A percentile compares a stretch with the other conserved stretches of the same genome.
phyloP scores from a whole-genome alignment of 306 rosid species.

The Senna tora region DNA sequence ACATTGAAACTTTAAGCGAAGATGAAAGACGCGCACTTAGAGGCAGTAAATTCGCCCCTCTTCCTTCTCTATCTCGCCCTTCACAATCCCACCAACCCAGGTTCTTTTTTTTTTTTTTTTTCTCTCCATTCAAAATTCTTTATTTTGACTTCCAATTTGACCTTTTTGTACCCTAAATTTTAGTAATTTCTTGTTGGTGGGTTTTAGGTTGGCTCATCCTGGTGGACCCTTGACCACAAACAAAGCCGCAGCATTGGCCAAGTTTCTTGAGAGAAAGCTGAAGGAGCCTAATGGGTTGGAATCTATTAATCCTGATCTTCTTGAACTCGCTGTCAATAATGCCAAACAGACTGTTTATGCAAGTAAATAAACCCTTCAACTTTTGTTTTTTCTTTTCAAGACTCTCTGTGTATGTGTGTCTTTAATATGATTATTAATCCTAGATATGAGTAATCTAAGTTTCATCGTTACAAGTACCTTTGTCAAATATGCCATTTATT shows the following conservation, averaged over 20 bases:
- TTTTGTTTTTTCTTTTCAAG: neutral
- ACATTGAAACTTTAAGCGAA: slow-evolving; percentile 66
- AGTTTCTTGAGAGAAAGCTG: slow-evolving; percentile 78
- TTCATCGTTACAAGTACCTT: slow-evolving; percentile 19
- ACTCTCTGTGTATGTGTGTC: neutral
- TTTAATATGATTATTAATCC: neutral
- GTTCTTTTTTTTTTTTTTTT: slow-evolving; percentile 40
- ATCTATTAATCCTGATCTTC: slow-evolving; percentile 67
- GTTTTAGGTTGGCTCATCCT: slow-evolving; percentile 82
- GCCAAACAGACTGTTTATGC: slow-evolving; percentile 70
- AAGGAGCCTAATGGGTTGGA: slow-evolving; percentile 74
- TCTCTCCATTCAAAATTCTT: slow-evolving; percentile 7
- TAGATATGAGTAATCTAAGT: slow-evolving; percentile 3
- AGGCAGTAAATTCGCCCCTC: slow-evolving; percentile 97
- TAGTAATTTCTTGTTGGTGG: slow-evolving; percentile 13
- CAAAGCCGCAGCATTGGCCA: slow-evolving; percentile 90
- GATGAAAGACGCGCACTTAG: slow-evolving; percentile 84
- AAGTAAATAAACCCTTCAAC: slow-evolving; percentile 50
- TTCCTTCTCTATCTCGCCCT: slow-evolving; percentile 50
- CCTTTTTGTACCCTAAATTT: slow-evolving; percentile 13
- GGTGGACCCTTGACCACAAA: slow-evolving; percentile 92
- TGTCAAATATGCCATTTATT: neutral
- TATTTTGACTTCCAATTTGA: slow-evolving; percentile 21
- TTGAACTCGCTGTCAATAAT: slow-evolving; percentile 70
- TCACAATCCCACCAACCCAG: slow-evolving; percentile 67